Evolutionary conservation across 2,329 filamentous ascomycete species (phyloP).

Genomic region (Nigrospora sphaerica): DNA sequence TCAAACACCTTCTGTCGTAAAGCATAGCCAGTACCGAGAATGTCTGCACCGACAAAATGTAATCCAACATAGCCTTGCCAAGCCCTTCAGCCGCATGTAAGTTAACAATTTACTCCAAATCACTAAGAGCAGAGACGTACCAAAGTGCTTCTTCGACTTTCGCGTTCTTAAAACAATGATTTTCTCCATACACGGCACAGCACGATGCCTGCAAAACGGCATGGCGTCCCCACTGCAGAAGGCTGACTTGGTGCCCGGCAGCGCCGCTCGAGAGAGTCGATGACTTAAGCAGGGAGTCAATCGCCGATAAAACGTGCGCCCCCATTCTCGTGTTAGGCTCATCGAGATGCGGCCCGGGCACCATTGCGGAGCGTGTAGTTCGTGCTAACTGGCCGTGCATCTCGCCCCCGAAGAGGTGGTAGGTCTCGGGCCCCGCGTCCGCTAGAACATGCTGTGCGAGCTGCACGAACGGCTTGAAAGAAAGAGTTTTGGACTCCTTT

Average conservation of each 20-base stretch:
- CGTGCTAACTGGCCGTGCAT: background rate
- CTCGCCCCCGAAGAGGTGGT: background rate
- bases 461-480: conserved; percentile 20
- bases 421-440: too few species aligned
- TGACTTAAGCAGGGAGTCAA: background rate
- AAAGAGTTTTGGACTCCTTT: conserved; percentile 12
- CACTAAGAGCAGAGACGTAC: too few species aligned
- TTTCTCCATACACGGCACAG: conserved; percentile 7
- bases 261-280: too few species aligned
- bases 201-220: conserved; percentile 7
- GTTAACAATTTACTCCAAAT: too few species aligned
- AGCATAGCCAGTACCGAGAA: too few species aligned
- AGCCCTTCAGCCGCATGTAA: background rate
- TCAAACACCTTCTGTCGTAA: too few species aligned
- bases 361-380: background rate
- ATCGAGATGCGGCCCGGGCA: background rate
- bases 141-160: conserved; percentile 6
- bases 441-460: too few species aligned
- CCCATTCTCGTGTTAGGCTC: background rate
- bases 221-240: conserved; percentile 6
- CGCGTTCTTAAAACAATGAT: conserved; percentile 6
- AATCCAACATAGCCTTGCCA: background rate
- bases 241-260: background rate
- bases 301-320: background rate
- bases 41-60: background rate